Evolutionary conservation across 441 rosid genomes (phyloP), one percentile per base, ranked within the genome.

Genomic region (Euphorbia celastroides): DNA sequence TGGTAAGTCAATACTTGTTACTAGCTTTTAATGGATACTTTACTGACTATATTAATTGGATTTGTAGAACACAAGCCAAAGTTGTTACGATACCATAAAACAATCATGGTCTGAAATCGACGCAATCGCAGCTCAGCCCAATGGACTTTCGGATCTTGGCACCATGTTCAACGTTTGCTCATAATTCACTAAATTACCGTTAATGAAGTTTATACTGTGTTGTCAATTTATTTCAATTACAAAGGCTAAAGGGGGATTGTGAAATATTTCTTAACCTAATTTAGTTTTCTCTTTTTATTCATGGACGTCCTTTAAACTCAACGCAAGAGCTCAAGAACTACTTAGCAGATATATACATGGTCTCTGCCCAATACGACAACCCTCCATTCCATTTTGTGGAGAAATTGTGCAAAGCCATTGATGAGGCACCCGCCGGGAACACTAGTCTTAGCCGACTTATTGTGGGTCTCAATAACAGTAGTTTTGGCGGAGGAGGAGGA

Each of bases 1-100:
- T 67, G 77, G 92, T 84, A 73, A 57, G 52, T n/a, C 52, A 46
- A 55, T 50, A n/a, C n/a, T n/a, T n/a, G n/a, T n/a, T n/a, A n/a
- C n/a, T n/a, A n/a, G 9, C 9, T 9, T 3, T 3, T 3, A 3
- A 3, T 34, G 9, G 5, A 3, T 4, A 34, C 9, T 11, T 14
- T 41, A 41, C 7, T 41, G 7, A 41, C 12, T 7, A 3, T 3
- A 3, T 41, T 41, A 41, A 41, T 41, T 41, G 13, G 1, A 44
- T 9, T 44, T 13, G 50, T 48, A 74, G 77, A 57, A 69, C 22
- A 23, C 26, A 12, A 72, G 74, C n/a, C 71, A 69, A 41, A 72
- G 44, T 27, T 72, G 74, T 19, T 60, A 68, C 61, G 41, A 48
- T 42, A 65, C 76, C 28, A 69, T 72, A 17, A 60, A 31, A 46